Conservation (phyloP, 495 filamentous ascomycete genomes). For the Hamigera avellanea region DNA sequence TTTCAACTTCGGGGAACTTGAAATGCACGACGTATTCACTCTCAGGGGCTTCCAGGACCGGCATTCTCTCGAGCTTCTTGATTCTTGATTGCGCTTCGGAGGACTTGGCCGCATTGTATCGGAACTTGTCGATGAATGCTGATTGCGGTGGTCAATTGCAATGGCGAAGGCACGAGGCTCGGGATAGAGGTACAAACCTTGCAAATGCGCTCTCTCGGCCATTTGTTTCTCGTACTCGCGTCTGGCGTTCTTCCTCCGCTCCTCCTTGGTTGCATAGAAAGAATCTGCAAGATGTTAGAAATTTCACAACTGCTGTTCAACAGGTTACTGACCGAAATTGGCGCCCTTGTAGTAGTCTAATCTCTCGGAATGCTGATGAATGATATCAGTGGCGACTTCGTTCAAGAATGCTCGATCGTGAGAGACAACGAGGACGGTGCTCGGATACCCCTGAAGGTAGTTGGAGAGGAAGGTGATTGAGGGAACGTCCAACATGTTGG, state of each 20-base stretch:
- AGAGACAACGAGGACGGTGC: constrained; percentile 91
- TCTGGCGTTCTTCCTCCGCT: constrained; percentile 91
- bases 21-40: constrained; percentile 94
- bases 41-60: constrained; percentile 80
- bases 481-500: constrained; percentile 99
- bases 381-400: constrained; percentile 98
- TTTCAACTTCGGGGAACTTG: constrained; percentile 96
- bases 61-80: constrained; percentile 98
- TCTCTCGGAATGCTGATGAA: constrained; percentile 94
- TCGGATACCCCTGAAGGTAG: constrained; percentile 89
- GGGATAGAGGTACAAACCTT: constrained; percentile 26
- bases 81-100: constrained; percentile 96
- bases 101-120: constrained; percentile 98
- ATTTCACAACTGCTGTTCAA: not conserved
- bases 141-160: constrained; percentile 14
- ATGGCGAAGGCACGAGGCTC: not conserved
- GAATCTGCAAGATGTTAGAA: constrained; percentile 45
- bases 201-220: constrained; percentile 80
- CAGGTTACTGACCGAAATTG: constrained; percentile 56
- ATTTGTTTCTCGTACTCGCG: constrained; percentile 99
- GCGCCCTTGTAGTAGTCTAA: constrained; percentile 98
- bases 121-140: constrained; percentile 99
- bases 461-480: constrained; percentile 98
- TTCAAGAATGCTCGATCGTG: constrained; percentile 99
- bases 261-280: constrained; percentile 96